Evolutionary conservation across 192 early-diverging fungal species (phyloP).

Genomic region (Coemansia sp.): DNA sequence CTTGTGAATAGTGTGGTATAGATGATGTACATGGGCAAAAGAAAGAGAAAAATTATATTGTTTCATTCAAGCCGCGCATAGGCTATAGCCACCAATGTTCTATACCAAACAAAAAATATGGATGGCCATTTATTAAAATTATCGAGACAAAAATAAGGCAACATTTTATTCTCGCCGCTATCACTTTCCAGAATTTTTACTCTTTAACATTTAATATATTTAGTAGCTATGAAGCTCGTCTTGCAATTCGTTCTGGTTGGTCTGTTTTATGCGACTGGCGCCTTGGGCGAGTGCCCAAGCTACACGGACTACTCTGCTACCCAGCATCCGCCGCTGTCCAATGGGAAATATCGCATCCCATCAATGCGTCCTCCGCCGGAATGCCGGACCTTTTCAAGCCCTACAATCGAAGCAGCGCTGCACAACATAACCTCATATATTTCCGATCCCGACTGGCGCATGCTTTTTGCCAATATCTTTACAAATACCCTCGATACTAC

Average conservation of each 20-base stretch:
- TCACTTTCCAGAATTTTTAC: background rate
- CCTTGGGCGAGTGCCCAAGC: slow-evolving; percentile 28
- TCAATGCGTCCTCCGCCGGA: slow-evolving; percentile 42
- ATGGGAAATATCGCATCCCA: slow-evolving; percentile 28
- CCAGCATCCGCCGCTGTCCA: slow-evolving; percentile 25
- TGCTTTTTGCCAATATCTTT: slow-evolving; percentile 61
- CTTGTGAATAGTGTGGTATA: background rate
- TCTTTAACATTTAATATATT: background rate
- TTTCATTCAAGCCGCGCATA: background rate
- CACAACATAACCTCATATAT: slow-evolving; percentile 29
- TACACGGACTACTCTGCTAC: slow-evolving; percentile 31
- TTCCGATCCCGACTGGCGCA: slow-evolving; percentile 53
- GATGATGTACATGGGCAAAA: background rate
- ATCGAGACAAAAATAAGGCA: background rate
- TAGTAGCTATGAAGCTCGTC: slow-evolving; percentile 4
- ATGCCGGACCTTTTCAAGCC: slow-evolving; percentile 54
- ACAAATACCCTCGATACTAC: slow-evolving; percentile 74
- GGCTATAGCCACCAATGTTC: background rate
- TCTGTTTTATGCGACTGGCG: background rate
- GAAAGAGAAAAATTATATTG: background rate
- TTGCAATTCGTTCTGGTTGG: background rate
- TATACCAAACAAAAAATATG: background rate
- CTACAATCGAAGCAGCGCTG: slow-evolving; percentile 52
- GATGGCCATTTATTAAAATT: background rate
- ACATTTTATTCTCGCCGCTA: background rate